Evolutionary conservation across 768 basidiomycete genomes (phyloP), one percentile per base, ranked within the genome.

Genomic region (Suillus sp.): DNA sequence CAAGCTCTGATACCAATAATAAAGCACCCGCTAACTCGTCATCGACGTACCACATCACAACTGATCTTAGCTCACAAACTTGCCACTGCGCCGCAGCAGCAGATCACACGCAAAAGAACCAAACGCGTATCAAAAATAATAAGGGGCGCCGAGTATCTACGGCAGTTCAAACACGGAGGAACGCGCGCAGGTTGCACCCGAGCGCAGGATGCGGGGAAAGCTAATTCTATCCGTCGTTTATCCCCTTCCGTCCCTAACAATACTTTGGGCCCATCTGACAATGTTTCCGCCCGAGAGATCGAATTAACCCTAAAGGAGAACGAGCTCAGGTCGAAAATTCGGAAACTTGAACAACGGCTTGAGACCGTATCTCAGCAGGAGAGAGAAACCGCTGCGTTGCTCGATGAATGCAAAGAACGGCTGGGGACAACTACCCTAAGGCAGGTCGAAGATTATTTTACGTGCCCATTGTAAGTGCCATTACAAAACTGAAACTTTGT

Each of bases 391-490:
- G 72, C 74, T 25, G 65, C 71, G 38, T 67, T 83, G 70, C 68
- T 84, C 25, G 75, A 78, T 53, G 75, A 82, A 35, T 77, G 78
- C 50, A 80, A 83, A 64, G 18, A 57, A 20, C 25, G 38, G 34
- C 54, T 35, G 59, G 60, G 69, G 25, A 77, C 77, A 61, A 73
- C 77, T 38, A 77, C 76, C n/a, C 72, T 89, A 58, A 77, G 74
- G 18, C 79, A 86, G 64, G 77, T 89, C 0, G 86, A 88, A 66
- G 87, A 86, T 43, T 80, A 84, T 71, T 89, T 87, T 65, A 82
- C 81, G n/a, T 91, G 87, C 72, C 76, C 86, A 10, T 69, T 87
- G 88, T 89, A 70, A 69, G 87, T 74, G 54, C 37, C 51, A 43
- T 62, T n/a, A 38, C 11, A 45, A 45, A 51, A 42, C 40, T 13